Conservation (phyloP, 1,284 basidiomycete species). For the Cutaneotrichosporon daszewskae region DNA sequence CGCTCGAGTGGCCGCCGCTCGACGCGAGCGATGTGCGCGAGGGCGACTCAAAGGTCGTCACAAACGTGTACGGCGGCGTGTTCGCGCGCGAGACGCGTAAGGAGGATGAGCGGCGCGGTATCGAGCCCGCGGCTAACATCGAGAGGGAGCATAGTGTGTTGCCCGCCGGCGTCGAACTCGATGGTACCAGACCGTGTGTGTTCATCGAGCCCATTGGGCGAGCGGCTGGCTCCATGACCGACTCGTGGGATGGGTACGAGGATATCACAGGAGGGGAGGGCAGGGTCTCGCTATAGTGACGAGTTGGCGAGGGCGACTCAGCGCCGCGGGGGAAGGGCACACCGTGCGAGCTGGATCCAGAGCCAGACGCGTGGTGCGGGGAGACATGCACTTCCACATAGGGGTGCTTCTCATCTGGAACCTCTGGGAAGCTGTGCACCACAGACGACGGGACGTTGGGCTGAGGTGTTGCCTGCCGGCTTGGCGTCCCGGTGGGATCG, state of each 20-base stretch:
- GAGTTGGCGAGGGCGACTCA: conserved; percentile 29
- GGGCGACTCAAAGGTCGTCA: background rate
- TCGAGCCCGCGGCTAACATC: no score
- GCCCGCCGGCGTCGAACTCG: no score
- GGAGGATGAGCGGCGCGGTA: no score
- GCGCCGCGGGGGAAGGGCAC: conserved; percentile 34
- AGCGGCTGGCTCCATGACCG: no score
- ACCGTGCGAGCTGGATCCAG: background rate
- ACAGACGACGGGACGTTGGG: no score
- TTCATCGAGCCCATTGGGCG: no score
- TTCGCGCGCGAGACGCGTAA: no score
- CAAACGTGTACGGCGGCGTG: no score
- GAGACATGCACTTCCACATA: conserved; percentile 40
- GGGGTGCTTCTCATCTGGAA: conserved; percentile 41
- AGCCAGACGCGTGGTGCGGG: background rate
- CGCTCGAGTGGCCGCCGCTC: background rate
- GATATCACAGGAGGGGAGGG: background rate
- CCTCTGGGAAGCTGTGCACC: conserved; percentile 28
- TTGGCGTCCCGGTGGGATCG: no score
- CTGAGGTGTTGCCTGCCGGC: background rate
- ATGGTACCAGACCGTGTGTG: no score
- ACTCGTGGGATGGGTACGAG: background rate
- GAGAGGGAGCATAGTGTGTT: no score
- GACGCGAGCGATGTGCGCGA: background rate
- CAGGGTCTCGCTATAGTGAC: background rate